Percentiles rank a stretch among this genome's conserved stretches.
Evolutionary conservation across 1,284 basidiomycete genomes (phyloP).

Genomic region (Ganoderma sinense): DNA sequence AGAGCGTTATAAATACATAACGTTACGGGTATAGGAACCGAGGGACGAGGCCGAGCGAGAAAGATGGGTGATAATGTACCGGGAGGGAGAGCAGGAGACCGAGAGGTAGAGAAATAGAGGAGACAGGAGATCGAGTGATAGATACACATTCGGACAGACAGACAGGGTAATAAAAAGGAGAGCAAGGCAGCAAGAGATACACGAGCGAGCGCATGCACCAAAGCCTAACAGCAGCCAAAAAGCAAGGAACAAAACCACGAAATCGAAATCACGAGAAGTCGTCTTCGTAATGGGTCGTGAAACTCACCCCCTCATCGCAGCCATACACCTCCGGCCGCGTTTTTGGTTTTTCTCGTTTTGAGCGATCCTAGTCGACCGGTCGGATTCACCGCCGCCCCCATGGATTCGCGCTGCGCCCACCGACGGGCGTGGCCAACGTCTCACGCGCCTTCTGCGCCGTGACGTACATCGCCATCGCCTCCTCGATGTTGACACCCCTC

Average conservation of each 20-base stretch:
- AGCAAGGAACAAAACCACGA: constrained; percentile 9
- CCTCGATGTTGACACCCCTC: constrained; percentile 22
- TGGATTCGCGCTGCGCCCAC: constrained; percentile 21
- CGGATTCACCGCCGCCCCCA: constrained; percentile 20
- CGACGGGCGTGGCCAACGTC: constrained; percentile 27
- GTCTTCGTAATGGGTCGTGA: constrained; percentile 8
- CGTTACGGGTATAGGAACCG: constrained; percentile 25
- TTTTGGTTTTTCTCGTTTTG: background rate
- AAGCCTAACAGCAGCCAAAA: constrained; percentile 15
- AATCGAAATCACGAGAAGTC: background rate
- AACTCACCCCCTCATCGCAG: constrained; percentile 1
- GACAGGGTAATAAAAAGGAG: constrained; percentile 1
- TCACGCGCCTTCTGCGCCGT: constrained; percentile 29
- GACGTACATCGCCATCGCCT: constrained; percentile 31
- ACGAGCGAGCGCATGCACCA: constrained; percentile 17
- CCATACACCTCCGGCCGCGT: constrained; percentile 2
- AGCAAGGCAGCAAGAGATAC: constrained; percentile 18
- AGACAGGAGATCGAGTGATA: constrained; percentile 1
- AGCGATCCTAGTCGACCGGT: background rate
- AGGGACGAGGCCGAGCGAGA: background rate
- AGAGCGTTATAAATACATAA: constrained; percentile 33
- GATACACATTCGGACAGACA: constrained; percentile 7
- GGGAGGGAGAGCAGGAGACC: constrained; percentile 3
- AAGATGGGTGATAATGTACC: background rate
- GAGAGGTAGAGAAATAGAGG: background rate